Evolutionary conservation across 495 filamentous ascomycete genomes (phyloP), one percentile per base, ranked within the genome.

Genomic region (Staphylotrichum longicolle): DNA sequence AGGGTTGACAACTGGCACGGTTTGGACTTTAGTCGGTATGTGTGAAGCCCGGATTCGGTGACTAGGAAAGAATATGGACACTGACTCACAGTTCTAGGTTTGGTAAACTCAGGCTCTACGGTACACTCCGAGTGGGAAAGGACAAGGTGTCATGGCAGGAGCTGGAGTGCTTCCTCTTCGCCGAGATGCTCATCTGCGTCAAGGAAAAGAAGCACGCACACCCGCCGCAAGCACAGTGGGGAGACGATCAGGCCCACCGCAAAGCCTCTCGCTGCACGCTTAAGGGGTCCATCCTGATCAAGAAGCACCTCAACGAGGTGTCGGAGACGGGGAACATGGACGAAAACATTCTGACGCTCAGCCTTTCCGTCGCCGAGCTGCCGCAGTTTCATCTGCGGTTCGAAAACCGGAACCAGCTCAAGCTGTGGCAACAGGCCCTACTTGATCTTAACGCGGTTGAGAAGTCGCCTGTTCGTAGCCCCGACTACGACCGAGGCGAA

Each of bases 1-100:
- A 86, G 91, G 41, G 94, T 98, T 20, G 94, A 99, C 63, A 97
- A 99, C 66, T 99, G 94, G 94, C 94, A 99, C 72, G 95, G 94
- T 0, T 79, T 98, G n/a, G 95, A 99, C 69, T 98, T 97, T 71
- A 81, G 84, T 69, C 84, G 92, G 88, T 92, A 82, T 58, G 78
- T 63, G 33, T 35, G 7, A 40, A 20, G 51, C 49, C 33, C 15
- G 49, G 53, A 55, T 40, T 11, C 30, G 7, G 48, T 42, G 62
- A 64, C 63, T 54, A 11, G 51, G 55, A 8, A 33, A 4, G 42
- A 49, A 54, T 8, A 15, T 37, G 11, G 20, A 27, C 27, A 15
- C 66, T 73, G 47, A 65, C 58, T 34, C 3, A 15, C 35, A 27
- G 50, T 58, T 27, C 32, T 66, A 93, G 91, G 61, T 98, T 98